phyloP scores from a whole-genome alignment of 208 protist genomes.

The Trypanosoma brucei region DNA sequence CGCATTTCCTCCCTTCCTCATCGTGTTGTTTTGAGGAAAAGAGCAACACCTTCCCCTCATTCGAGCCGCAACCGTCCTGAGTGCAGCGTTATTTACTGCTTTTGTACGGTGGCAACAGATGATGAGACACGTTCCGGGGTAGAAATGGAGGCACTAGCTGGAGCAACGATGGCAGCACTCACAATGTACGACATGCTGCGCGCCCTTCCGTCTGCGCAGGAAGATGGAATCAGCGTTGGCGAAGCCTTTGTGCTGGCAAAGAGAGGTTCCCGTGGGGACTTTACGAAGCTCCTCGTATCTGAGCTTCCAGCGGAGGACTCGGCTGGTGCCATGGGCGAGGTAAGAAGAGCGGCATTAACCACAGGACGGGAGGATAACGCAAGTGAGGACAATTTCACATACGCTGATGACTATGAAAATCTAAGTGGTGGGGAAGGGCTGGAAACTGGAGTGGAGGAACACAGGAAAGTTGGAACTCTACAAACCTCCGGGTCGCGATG shows the following conservation, averaged over 20 bases:
- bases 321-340: background rate
- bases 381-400: background rate
- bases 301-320: constrained; percentile 29
- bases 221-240: constrained; percentile 75
- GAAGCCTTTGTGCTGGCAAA: constrained; percentile 81
- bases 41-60: constrained; percentile 30
- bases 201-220: constrained; percentile 62
- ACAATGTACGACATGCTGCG: constrained; percentile 90
- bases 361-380: background rate
- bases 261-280: constrained; percentile 69
- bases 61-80: constrained; percentile 30
- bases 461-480: too few species aligned
- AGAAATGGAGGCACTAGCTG: constrained; percentile 97
- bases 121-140: constrained; percentile 81
- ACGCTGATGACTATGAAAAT: constrained; percentile 5
- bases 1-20: constrained; percentile 67
- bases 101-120: constrained; percentile 82
- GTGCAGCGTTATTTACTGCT: constrained; percentile 84
- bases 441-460: background rate
- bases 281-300: constrained; percentile 85
- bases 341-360: background rate
- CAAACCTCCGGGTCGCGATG: too few species aligned
- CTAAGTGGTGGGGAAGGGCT: background rate
- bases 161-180: constrained; percentile 81
- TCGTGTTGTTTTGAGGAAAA: constrained; percentile 68